Base-by-base conservation (phyloP, 2,329 filamentous ascomycete genomes). In the Hypoxylon rubiginosum region DNA sequence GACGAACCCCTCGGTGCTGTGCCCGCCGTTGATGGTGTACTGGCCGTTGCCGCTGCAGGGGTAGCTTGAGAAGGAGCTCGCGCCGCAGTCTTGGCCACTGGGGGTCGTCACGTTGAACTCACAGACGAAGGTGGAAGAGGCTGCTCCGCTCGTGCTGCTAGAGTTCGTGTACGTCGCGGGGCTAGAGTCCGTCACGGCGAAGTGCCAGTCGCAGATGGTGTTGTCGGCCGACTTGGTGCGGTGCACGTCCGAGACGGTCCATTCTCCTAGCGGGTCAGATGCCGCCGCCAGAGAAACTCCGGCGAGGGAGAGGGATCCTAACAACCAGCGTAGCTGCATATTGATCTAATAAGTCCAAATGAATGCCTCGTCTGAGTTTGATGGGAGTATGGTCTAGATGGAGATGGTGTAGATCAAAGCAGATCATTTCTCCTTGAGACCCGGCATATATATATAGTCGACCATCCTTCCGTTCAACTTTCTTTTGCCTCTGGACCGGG, bases 21-120 rank as follows among this genome's bases (percentile, higher is more conserved):
- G 69, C 4, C 68, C 68, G 9, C 69, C 72, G 53, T 48, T 64
- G 55, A 71, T 46, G 26, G 34, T 46, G 58, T 65, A 71, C 43
- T 41, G 17, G 7, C 8, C 43, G 4, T 54, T 58, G 21, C 41
- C 48, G 26, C 17, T 50, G 26, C 57, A 57, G 34, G 46, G 30
- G 26, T 32, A 19, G 15, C 57, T 17, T 26, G 56, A 32, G 26
- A 71, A 71, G 1, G 56, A 17, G 6, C 15, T 9, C 21, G 19
- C 6, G 41, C 68, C 62, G 60, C 73, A 75, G 66, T 73, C 70
- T 0, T 19, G 1, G 34, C 58, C 64, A 9, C 43, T 7, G 0
- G 52, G 10, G 1, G 55, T 24, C 13, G 28, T 43, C 10, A 58
- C 58, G 8, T 62, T 30, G 49, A 66, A 62, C 11, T 54, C 43